Percentiles rank a stretch among this genome's conserved stretches.
Conservation (phyloP, 2,329 filamentous ascomycete species). For the Fusarium staphyleae region DNA sequence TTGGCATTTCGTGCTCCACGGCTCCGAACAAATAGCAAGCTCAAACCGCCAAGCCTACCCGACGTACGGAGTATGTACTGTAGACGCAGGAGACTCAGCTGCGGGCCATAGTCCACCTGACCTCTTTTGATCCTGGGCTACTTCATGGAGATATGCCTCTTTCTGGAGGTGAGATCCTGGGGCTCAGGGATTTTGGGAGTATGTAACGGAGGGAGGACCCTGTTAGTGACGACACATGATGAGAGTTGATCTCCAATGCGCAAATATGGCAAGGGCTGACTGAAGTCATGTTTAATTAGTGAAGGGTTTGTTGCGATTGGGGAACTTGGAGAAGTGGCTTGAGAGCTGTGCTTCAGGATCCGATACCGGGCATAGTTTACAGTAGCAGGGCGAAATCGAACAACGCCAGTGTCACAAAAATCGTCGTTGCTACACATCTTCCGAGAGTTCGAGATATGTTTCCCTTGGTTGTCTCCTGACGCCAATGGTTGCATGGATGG, state of each 20-base stretch:
- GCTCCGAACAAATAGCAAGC: slow-evolving; percentile 24
- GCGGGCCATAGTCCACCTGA: slow-evolving; percentile 41
- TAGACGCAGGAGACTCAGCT: slow-evolving; percentile 36
- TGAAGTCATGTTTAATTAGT: slow-evolving; percentile 10
- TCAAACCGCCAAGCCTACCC: slow-evolving; percentile 32
- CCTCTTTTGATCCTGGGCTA: slow-evolving; percentile 29
- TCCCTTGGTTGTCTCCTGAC: slow-evolving; percentile 12
- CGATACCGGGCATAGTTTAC: neutral
- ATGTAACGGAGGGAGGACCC: slow-evolving; percentile 13
- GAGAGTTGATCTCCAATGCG: slow-evolving; percentile 31
- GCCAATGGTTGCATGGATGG: slow-evolving; percentile 23
- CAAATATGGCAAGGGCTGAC: slow-evolving; percentile 30
- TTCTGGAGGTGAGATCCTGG: slow-evolving; percentile 31
- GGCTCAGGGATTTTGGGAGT: slow-evolving; percentile 22
- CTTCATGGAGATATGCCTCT: slow-evolving; percentile 37
- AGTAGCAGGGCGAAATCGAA: no score
- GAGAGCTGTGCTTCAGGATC: neutral
- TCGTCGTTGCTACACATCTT: no score
- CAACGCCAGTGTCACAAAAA: no score
- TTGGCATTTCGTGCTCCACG: slow-evolving; percentile 8
- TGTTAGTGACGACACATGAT: slow-evolving; percentile 28
- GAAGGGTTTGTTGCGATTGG: slow-evolving; percentile 1
- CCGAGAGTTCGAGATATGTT: neutral
- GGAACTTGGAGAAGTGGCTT: slow-evolving; percentile 15
- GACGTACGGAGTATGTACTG: slow-evolving; percentile 5